phyloP scores from a whole-genome alignment of 2,329 filamentous ascomycete genomes.

The Neonectria hederae region DNA sequence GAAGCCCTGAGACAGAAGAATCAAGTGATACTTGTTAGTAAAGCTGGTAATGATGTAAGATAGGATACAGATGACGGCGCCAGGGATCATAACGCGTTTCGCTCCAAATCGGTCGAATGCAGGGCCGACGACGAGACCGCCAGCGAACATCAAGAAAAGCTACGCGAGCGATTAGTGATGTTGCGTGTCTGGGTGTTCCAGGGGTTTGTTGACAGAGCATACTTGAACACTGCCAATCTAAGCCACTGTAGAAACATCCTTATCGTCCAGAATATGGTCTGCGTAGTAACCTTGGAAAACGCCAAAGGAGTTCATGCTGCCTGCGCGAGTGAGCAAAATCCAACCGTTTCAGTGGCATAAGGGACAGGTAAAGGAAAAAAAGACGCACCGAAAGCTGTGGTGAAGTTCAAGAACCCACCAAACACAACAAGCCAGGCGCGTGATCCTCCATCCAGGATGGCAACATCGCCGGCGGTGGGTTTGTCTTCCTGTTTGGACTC shows the following conservation, averaged over 20 bases:
- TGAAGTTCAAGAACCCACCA: slow-evolving; percentile 44
- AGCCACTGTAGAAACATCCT: slow-evolving; percentile 46
- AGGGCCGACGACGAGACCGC: slow-evolving; percentile 51
- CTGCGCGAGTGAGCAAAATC: neutral
- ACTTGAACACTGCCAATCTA: slow-evolving; percentile 53
- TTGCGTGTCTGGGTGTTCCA: no score
- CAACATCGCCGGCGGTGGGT: neutral
- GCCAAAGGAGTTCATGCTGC: slow-evolving; percentile 19
- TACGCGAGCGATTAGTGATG: slow-evolving; percentile 28
- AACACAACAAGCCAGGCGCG: slow-evolving; percentile 47
- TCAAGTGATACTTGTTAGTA: slow-evolving; percentile 48
- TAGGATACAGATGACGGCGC: slow-evolving; percentile 48
- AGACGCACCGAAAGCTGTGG: slow-evolving; percentile 41
- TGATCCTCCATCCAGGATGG: slow-evolving; percentile 38
- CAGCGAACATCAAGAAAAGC: slow-evolving; percentile 51
- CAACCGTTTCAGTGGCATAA: neutral
- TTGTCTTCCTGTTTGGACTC: neutral
- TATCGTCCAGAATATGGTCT: slow-evolving; percentile 43
- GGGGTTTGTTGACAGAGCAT: neutral
- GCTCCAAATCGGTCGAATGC: slow-evolving; percentile 53
- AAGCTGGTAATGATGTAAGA: slow-evolving; percentile 50
- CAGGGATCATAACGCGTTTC: slow-evolving; percentile 47
- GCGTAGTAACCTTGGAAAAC: slow-evolving; percentile 58
- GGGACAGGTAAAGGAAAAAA: no score
- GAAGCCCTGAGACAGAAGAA: slow-evolving; percentile 52